Percentiles rank a stretch among this genome's conserved stretches.
Evolutionary conservation across 306 rosid genomes (phyloP).

Genomic region (Corylus americana): DNA sequence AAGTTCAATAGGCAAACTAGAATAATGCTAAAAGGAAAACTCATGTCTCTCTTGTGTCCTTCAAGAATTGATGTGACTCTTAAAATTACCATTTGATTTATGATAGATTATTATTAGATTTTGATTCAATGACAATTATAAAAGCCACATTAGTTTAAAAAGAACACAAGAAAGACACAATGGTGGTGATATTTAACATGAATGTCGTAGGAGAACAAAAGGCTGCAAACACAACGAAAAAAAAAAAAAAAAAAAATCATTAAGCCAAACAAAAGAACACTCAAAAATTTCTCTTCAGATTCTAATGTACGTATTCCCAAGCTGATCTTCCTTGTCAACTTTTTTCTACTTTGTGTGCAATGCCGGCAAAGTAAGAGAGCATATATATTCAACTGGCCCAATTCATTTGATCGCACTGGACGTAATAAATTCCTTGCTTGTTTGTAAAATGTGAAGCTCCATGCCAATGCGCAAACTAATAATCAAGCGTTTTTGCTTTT

Average conservation of each 20-base stretch:
- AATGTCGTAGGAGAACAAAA: conserved; percentile 2
- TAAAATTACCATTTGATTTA: too few relatives aligned
- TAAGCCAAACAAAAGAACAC: conserved; percentile 25
- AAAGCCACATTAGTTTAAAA: too few relatives aligned
- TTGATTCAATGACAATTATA: too few relatives aligned
- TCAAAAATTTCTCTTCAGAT: conserved; percentile 17
- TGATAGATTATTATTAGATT: too few relatives aligned
- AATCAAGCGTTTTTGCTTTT: conserved; percentile 2
- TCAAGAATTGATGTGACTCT: too few relatives aligned
- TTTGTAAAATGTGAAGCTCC: conserved; percentile 2
- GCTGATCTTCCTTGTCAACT: conserved; percentile 18
- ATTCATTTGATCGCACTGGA: background rate
- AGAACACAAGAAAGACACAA: too few relatives aligned
- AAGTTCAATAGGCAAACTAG: background rate
- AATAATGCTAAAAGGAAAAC: background rate
- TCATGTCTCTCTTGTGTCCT: too few relatives aligned
- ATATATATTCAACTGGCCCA: conserved; percentile 11
- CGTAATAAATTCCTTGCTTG: background rate
- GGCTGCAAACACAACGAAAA: conserved; percentile 22
- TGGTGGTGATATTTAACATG: too few relatives aligned
- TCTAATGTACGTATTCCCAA: conserved; percentile 2
- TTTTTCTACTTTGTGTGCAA: conserved; percentile 24
- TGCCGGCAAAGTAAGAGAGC: conserved; percentile 19
- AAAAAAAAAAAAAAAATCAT: conserved; percentile 27
- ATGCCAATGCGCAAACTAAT: conserved; percentile 17